phyloP scores from a whole-genome alignment of 2,329 filamentous ascomycete genomes.

The Pseudogymnoascus destructans region DNA sequence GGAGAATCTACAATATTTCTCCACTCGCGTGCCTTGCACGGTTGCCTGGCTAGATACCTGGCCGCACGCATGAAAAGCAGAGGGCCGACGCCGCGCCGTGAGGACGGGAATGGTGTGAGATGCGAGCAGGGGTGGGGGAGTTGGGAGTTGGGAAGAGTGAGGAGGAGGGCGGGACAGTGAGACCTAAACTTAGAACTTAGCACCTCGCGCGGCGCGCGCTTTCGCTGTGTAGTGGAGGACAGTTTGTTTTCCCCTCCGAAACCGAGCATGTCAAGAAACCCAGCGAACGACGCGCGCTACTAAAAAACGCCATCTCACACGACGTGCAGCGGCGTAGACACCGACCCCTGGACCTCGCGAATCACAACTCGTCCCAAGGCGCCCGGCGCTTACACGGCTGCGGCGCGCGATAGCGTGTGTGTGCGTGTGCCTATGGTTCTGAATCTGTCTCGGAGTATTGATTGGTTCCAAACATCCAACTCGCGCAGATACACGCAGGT shows the following conservation, averaged over 20 bases:
- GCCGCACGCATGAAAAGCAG: background rate
- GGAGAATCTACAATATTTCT: background rate
- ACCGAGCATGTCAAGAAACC: background rate
- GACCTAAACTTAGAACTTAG: background rate
- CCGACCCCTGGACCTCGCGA: background rate
- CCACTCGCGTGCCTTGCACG: background rate
- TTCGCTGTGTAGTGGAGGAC: background rate
- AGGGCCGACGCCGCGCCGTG: background rate
- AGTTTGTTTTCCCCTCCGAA: background rate
- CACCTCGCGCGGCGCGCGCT: background rate
- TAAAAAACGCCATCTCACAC: background rate
- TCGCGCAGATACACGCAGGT: too few relatives aligned
- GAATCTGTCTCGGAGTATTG: background rate
- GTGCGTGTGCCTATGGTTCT: background rate
- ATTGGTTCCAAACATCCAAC: background rate
- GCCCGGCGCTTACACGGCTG: slow-evolving; percentile 3
- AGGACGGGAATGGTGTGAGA: background rate
- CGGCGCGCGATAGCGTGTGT: background rate
- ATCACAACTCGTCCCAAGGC: background rate
- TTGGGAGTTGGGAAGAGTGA: background rate
- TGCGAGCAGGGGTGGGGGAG: background rate
- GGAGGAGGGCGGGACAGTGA: background rate
- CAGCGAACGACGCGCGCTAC: background rate
- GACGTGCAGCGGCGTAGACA: background rate
- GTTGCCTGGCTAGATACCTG: background rate